Evolutionary conservation across 108 stramenopile species (phyloP), one percentile per base, ranked within the genome.

Genomic region (Stephanodiscus minutulus): DNA sequence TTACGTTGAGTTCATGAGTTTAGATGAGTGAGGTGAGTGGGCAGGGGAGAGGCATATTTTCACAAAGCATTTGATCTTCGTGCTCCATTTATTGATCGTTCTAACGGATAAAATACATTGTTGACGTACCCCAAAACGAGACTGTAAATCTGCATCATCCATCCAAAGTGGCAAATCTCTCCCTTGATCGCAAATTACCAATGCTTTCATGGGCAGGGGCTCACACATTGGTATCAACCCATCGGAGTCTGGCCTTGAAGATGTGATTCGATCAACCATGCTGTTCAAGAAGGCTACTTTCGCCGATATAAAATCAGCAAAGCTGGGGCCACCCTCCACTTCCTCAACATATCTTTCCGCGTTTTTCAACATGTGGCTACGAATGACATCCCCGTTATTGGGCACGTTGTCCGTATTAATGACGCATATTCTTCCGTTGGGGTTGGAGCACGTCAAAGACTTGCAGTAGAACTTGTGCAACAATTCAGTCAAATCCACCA

Each of bases 261-360:
- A 91, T 8, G 92, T 94, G 46, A 96, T 96, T 12, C 95, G 86
- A 87, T 96, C 95, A 9, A 96, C 95, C 95, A 96, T 96, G 61
- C 82, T 90, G 58, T 94, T 90, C 24, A 87, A 82, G 76, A 92
- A 96, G 29, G 84, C 82, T 10, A 96, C 86, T 6, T 66, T 68
- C 15, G 68, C 48, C n/a, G 68, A 48, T 18, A 92, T 48, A 64
- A 91, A 95, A 0, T 68, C 50, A 5, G 29, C 5, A 57, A 90
- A 74, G 10, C 29, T 48, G 8, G 49, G 63, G 5, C 25, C 36
- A n/a, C 57, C 56, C n/a, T 71, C 71, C 21, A 24, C 33, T n/a
- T 72, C 43, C 9, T 56, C 21, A 15, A 3, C 75, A n/a, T 66
- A 46, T 18, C 56, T 58, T 24, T 60, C 49, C 20, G 82, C 86